These are phyloP conservation scores for Madurella fahalii DNA, from an alignment of 2,329 filamentous ascomycete genomes.

Conservation along the genomic window DNA sequence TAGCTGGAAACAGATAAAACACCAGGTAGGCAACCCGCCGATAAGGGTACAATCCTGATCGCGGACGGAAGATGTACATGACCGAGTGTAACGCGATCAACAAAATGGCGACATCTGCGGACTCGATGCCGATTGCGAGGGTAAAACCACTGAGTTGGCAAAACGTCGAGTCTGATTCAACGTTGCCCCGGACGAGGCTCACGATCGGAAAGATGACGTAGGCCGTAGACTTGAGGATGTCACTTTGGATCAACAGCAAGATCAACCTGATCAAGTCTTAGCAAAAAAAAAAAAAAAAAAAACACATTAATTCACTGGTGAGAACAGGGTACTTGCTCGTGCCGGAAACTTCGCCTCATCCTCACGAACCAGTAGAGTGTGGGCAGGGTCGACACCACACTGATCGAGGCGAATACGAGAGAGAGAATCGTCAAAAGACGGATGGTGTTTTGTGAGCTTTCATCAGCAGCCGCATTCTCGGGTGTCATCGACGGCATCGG, in stretches of 20 bases:
- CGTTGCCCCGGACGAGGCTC: conserved; percentile 48
- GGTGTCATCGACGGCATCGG: background rate
- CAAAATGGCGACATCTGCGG: conserved; percentile 66
- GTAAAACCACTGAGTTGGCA: conserved; percentile 69
- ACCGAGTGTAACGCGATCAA: conserved; percentile 71
- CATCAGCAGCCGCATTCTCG: background rate
- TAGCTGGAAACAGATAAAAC: conserved; percentile 54
- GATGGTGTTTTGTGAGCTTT: background rate
- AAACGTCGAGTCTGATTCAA: conserved; percentile 50
- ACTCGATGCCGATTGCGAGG: conserved; percentile 62
- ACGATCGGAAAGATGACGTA: conserved; percentile 62
- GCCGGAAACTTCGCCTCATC: conserved; percentile 70
- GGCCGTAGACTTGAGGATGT: conserved; percentile 67
- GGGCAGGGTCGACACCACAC: conserved; percentile 51
- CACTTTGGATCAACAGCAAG: conserved; percentile 67
- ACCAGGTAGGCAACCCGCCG: conserved; percentile 55
- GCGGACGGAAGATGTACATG: conserved; percentile 64
- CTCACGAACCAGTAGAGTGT: conserved; percentile 68
- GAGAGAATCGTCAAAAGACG: conserved; percentile 31
- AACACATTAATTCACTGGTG: too few relatives aligned
- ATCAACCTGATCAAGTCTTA: conserved; percentile 54
- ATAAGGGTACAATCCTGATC: conserved; percentile 64
- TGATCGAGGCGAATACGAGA: conserved; percentile 45
- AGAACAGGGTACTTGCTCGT: conserved; percentile 51
- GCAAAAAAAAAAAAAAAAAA: too few relatives aligned